These are phyloP conservation scores for Tuber magnatum DNA, from an alignment of 495 filamentous ascomycete species.

Conservation along the genomic window DNA sequence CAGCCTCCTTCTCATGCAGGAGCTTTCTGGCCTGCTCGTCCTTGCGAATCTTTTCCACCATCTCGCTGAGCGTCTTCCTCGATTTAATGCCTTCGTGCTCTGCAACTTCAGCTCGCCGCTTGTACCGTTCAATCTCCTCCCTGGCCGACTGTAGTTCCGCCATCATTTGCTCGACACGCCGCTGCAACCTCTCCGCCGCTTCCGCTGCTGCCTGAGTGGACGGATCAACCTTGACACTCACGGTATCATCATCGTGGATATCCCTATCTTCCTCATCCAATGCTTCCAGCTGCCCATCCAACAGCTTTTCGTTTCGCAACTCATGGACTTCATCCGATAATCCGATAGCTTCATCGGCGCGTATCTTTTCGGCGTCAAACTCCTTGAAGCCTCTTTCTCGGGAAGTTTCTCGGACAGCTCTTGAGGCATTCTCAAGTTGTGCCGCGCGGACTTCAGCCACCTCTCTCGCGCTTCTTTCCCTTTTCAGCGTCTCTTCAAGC, in stretches of 20 bases:
- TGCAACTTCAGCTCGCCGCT: constrained; percentile 67
- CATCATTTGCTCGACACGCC: constrained; percentile 69
- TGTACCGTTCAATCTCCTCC: constrained; percentile 69
- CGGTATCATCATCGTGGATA: constrained; percentile 24
- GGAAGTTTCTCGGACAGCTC: constrained; percentile 41
- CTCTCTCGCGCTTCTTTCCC: constrained; percentile 74
- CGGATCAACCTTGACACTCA: constrained; percentile 32
- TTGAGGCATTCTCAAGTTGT: constrained; percentile 51
- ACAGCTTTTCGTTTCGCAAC: constrained; percentile 16
- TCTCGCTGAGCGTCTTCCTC: constrained; percentile 70
- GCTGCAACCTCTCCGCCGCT: constrained; percentile 55
- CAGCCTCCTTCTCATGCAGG: constrained; percentile 21
- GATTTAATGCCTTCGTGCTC: constrained; percentile 56
- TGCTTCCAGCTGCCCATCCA: constrained; percentile 23
- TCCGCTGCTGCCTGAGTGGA: constrained; percentile 45
- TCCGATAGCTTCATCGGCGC: constrained; percentile 41
- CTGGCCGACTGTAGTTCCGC: constrained; percentile 76
- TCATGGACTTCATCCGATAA: constrained; percentile 39
- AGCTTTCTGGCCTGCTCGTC: constrained; percentile 50
- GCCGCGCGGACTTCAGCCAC: constrained; percentile 73
- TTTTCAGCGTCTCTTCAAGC: constrained; percentile 67
- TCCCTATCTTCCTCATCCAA: constrained; percentile 15
- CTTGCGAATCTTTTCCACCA: constrained; percentile 73
- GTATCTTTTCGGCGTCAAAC: constrained; percentile 36
- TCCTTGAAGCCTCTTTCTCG: constrained; percentile 26